Evolutionary conservation across 2,329 filamentous ascomycete species (phyloP).

Genomic region (Fusarium drepaniforme): DNA sequence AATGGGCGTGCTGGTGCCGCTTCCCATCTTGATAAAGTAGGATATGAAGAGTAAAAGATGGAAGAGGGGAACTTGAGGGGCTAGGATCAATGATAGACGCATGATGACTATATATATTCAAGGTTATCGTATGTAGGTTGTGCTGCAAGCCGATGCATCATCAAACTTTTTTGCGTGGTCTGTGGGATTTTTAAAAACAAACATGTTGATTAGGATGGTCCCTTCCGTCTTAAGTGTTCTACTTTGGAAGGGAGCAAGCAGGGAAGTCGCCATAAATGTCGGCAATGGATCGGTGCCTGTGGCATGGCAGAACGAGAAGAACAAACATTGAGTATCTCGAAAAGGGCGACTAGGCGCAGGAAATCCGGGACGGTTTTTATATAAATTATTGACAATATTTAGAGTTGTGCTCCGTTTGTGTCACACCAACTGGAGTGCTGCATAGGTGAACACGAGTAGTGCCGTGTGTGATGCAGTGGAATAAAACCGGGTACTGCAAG

Average conservation of each 20-base stretch:
- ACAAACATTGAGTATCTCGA: neutral
- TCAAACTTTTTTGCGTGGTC: too few relatives aligned
- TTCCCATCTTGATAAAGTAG: conserved; percentile 53
- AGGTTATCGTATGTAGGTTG: neutral
- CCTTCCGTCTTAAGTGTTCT: neutral
- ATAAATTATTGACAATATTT: neutral
- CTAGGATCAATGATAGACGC: neutral
- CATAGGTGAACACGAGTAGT: neutral
- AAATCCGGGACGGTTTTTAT: neutral
- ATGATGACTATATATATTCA: neutral
- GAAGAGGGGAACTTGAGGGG: neutral
- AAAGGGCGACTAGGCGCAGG: neutral
- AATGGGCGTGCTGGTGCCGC: conserved; percentile 54
- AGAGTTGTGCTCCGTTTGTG: neutral
- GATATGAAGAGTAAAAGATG: neutral
- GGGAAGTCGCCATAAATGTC: neutral
- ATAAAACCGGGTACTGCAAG: too few relatives aligned
- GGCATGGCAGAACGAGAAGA: neutral
- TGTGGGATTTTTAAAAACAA: neutral
- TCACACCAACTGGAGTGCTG: neutral
- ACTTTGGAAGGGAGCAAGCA: neutral
- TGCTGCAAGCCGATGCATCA: neutral
- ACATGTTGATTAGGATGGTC: neutral
- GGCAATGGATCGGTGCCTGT: neutral
- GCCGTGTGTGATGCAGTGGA: too few relatives aligned